Percentiles rank a stretch among this genome's conserved stretches.
Conservation (phyloP, 2,329 filamentous ascomycete species). For the Alternaria viburni region DNA sequence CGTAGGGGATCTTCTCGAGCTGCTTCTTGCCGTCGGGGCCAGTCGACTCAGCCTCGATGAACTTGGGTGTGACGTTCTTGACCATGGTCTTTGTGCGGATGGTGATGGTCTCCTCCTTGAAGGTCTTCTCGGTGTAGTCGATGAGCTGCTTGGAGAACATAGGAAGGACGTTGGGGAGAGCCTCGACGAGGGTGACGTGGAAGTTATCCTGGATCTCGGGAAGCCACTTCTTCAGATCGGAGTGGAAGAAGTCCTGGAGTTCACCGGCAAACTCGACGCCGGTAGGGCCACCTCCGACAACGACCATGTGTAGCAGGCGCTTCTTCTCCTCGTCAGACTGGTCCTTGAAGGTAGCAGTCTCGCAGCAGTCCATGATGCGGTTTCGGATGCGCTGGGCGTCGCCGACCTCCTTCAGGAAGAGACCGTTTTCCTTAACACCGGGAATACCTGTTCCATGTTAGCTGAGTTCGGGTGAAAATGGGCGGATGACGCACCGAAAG, state of each 20-base stretch:
- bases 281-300: constrained; percentile 82
- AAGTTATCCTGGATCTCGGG: constrained; percentile 95
- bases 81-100: constrained; percentile 99
- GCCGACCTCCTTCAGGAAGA: constrained; percentile 97
- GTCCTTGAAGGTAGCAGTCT: constrained; percentile 98
- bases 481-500: constrained; percentile 71
- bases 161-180: constrained; percentile 92
- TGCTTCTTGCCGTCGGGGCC: constrained; percentile 85
- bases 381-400: constrained; percentile 97
- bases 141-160: constrained; percentile 99
- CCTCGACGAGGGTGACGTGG: constrained; percentile 96
- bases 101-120: constrained; percentile 97
- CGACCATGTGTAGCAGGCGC: constrained; percentile 97
- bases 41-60: constrained; percentile 86
- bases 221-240: constrained; percentile 97
- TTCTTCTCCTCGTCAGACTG: constrained; percentile 87
- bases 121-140: constrained; percentile 98
- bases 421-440: constrained; percentile 91
- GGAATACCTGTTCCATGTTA: constrained; percentile 68
- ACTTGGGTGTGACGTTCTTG: constrained; percentile 92
- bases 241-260: constrained; percentile 98
- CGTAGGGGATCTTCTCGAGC: constrained; percentile 83
- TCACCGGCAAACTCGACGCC: constrained; percentile 99
- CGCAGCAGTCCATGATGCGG: constrained; percentile 99
- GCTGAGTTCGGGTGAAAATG: not conserved